phyloP scores from a whole-genome alignment of 2,329 filamentous ascomycete species.

The Fusarium sp. region DNA sequence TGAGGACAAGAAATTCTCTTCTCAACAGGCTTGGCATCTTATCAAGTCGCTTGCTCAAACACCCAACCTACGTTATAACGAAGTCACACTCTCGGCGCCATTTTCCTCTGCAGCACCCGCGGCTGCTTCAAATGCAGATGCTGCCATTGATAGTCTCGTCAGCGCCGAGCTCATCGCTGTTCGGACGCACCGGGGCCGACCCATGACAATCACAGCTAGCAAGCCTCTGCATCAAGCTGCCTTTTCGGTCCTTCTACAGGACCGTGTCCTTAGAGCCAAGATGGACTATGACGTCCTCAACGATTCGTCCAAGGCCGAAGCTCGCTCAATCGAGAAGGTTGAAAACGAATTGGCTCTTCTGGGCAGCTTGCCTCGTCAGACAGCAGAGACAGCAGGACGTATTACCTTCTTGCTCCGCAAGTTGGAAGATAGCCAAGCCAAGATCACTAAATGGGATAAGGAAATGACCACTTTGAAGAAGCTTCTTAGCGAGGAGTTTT shows the following conservation, averaged over 20 bases:
- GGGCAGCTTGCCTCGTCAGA: conserved; percentile 75
- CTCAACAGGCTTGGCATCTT: conserved; percentile 89
- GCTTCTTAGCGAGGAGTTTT: conserved; percentile 60
- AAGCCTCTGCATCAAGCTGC: conserved; percentile 88
- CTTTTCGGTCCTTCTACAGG: conserved; percentile 76
- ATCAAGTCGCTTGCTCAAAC: conserved; percentile 80
- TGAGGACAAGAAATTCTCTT: conserved; percentile 73
- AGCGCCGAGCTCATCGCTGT: conserved; percentile 88
- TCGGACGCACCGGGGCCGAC: conserved; percentile 76
- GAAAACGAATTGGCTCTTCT: conserved; percentile 80
- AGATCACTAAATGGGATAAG: conserved; percentile 76
- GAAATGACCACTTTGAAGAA: conserved; percentile 79
- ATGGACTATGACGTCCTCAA: conserved; percentile 77
- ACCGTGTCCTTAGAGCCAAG: conserved; percentile 76
- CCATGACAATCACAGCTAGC: conserved; percentile 79
- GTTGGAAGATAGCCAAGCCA: conserved; percentile 76
- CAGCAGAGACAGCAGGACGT: conserved; percentile 71
- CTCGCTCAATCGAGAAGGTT: conserved; percentile 77
- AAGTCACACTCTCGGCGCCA: conserved; percentile 78
- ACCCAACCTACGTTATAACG: conserved; percentile 81
- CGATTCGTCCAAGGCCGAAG: conserved; percentile 77
- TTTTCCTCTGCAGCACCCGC: conserved; percentile 62
- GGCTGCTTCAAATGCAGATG: conserved; percentile 69
- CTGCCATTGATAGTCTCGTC: conserved; percentile 80
- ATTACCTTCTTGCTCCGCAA: conserved; percentile 79